A percentile compares a stretch with the other conserved stretches of the same genome.
These are phyloP conservation scores for Paramecium biaurelia DNA, from an alignment of 73 alveolate species.

Conservation along the genomic window DNA sequence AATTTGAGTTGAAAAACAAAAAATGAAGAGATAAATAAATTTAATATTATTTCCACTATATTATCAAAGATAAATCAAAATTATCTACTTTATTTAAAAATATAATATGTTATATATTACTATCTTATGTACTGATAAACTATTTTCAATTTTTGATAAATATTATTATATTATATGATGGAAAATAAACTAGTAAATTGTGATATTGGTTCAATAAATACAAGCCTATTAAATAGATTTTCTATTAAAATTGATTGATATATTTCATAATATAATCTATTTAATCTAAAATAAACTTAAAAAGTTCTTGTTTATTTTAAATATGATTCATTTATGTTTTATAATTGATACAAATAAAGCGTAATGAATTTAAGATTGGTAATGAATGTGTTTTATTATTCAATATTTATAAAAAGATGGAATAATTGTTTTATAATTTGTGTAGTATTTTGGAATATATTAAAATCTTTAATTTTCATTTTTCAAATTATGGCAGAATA, in stretches of 20 bases:
- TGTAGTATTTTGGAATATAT: not conserved
- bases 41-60: not conserved
- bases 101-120: no score
- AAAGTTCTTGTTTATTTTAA: no score
- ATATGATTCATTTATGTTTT: no score
- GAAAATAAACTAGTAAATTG: no score
- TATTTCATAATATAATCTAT: no score
- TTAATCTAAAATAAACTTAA: no score
- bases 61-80: no score
- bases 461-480: constrained; percentile 21
- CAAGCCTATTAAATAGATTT: no score
- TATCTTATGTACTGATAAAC: not conserved
- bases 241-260: no score
- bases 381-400: not conserved
- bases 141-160: not conserved
- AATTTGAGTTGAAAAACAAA: not conserved
- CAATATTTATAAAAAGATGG: not conserved
- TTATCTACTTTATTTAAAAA: not conserved
- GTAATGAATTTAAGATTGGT: not conserved
- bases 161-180: not conserved
- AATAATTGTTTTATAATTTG: not conserved
- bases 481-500: constrained; percentile 39
- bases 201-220: no score
- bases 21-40: not conserved
- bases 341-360: no score